A percentile compares a stretch with the other conserved stretches of the same genome.
Evolutionary conservation across 1,284 basidiomycete species (phyloP).

Genomic region (Termitomyces sp.): DNA sequence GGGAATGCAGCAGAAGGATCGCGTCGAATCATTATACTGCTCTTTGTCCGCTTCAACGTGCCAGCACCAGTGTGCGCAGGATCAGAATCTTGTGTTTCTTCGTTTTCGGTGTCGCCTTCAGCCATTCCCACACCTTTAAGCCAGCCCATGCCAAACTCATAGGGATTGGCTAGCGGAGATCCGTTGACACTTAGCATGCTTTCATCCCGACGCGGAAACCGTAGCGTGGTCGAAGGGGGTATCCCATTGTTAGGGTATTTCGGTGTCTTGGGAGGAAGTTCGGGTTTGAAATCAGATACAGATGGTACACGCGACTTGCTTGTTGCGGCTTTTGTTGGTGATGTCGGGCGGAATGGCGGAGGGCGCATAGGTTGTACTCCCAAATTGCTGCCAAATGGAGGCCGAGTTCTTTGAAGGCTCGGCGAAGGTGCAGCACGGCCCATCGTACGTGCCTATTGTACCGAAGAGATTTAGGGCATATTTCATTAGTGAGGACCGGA

Average conservation of each 20-base stretch:
- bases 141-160: slow-evolving; percentile 53
- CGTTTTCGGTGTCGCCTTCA: slow-evolving; percentile 29
- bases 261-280: slow-evolving; percentile 55
- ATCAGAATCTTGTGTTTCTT: slow-evolving; percentile 14
- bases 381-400: slow-evolving; percentile 32
- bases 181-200: slow-evolving; percentile 73
- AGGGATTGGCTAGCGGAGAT: slow-evolving; percentile 71
- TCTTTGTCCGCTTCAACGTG: slow-evolving; percentile 45
- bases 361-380: slow-evolving; percentile 26
- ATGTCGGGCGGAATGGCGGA: slow-evolving; percentile 37
- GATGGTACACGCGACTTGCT: slow-evolving; percentile 49
- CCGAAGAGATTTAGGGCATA: background rate
- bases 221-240: slow-evolving; percentile 24
- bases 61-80: slow-evolving; percentile 18
- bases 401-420: slow-evolving; percentile 47
- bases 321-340: slow-evolving; percentile 41
- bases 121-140: slow-evolving; percentile 36
- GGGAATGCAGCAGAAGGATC: slow-evolving; percentile 46
- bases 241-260: slow-evolving; percentile 41
- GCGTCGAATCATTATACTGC: slow-evolving; percentile 57
- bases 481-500: slow-evolving; percentile 1
- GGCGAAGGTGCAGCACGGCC: slow-evolving; percentile 41
- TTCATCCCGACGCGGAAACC: slow-evolving; percentile 62
- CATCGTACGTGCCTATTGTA: slow-evolving; percentile 30
- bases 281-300: slow-evolving; percentile 66